Percentiles rank a stretch among this genome's conserved stretches.
phyloP scores from a whole-genome alignment of 73 alveolate genomes.

The Tetrahymena thermophila region DNA sequence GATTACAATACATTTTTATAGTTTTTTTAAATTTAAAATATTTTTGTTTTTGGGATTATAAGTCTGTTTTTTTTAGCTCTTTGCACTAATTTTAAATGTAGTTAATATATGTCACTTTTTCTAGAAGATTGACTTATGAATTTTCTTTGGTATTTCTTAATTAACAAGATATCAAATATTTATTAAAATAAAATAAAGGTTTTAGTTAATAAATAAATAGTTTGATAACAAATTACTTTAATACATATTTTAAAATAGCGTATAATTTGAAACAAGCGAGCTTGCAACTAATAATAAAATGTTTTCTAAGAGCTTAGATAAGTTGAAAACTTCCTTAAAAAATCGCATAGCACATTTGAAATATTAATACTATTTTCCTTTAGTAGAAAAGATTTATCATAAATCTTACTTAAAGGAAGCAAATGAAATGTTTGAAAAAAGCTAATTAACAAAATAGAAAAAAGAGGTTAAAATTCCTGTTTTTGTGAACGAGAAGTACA shows the following conservation, averaged over 20 bases:
- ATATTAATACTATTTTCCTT: neutral
- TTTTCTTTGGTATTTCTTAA: neutral
- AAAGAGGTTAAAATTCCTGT: neutral
- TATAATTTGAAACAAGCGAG: neutral
- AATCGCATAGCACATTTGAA: neutral
- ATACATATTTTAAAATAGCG: neutral
- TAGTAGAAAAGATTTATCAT: neutral
- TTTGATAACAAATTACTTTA: too few relatives aligned
- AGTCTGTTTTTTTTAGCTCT: too few relatives aligned
- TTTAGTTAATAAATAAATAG: too few relatives aligned
- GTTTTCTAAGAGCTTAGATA: neutral
- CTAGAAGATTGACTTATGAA: neutral
- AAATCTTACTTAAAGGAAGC: neutral
- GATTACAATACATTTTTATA: neutral
- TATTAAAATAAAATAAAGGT: neutral
- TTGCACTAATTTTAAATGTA: neutral
- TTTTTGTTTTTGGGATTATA: too few relatives aligned
- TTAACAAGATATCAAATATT: neutral
- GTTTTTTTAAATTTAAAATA: too few relatives aligned
- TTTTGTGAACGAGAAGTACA: neutral
- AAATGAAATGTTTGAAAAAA: neutral
- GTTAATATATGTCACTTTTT: neutral
- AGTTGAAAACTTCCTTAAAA: neutral
- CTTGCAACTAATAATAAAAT: neutral
- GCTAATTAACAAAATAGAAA: neutral